Percentiles rank a stretch among this genome's conserved stretches.
phyloP scores from a whole-genome alignment of 2,329 filamentous ascomycete genomes.

The Claviceps sp. region DNA sequence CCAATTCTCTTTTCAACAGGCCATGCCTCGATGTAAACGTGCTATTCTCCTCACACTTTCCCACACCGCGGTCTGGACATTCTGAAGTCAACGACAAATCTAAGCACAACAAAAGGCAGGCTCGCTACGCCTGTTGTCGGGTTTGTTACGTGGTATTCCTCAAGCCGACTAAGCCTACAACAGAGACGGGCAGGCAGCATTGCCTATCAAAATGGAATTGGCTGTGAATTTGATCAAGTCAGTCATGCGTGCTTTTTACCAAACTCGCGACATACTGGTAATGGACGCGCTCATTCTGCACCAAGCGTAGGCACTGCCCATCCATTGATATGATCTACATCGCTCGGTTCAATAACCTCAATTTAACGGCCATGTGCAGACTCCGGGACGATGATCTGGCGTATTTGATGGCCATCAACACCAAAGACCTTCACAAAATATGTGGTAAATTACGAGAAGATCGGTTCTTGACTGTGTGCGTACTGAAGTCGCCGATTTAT shows the following conservation, averaged over 20 bases:
- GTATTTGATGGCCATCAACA: slow-evolving; percentile 75
- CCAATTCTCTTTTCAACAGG: too few species aligned
- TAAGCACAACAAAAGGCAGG: not conserved
- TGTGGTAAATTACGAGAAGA: slow-evolving; percentile 77
- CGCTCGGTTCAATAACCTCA: not conserved
- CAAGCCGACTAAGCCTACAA: not conserved
- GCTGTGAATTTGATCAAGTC: slow-evolving; percentile 73
- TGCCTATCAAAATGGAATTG: slow-evolving; percentile 30
- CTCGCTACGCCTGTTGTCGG: not conserved
- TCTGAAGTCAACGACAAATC: not conserved
- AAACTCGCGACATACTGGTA: slow-evolving; percentile 70
- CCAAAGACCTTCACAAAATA: slow-evolving; percentile 82
- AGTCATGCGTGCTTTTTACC: slow-evolving; percentile 75
- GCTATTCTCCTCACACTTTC: too few species aligned
- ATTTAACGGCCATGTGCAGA: slow-evolving; percentile 35
- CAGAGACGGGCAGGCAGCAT: not conserved
- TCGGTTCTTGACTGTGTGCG: slow-evolving; percentile 69
- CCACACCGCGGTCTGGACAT: not conserved
- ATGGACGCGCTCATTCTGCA: slow-evolving; percentile 79
- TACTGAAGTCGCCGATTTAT: slow-evolving; percentile 7
- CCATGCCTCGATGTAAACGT: too few species aligned
- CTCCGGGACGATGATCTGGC: slow-evolving; percentile 81
- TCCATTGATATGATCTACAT: slow-evolving; percentile 1
- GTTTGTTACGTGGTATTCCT: not conserved
- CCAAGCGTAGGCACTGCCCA: slow-evolving; percentile 45